A percentile compares a stretch with the other conserved stretches of the same genome.
Evolutionary conservation across 257 asterid species (phyloP).

Genomic region (Solanum bulbocastanum): DNA sequence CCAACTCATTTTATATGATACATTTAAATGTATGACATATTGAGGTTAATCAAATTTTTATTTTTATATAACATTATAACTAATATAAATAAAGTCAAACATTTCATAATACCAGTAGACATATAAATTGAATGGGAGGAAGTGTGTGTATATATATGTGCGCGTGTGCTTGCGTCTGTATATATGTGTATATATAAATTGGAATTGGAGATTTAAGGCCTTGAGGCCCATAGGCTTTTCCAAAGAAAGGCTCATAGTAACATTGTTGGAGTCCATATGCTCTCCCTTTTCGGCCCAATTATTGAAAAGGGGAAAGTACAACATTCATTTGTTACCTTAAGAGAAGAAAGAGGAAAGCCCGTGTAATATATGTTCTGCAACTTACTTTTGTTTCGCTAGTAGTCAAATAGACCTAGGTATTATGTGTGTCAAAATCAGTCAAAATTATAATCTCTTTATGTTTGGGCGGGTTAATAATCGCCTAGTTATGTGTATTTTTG

Average conservation of each 20-base stretch:
- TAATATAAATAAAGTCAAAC: background rate
- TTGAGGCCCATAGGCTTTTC: background rate
- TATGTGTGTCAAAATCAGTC: too few relatives aligned
- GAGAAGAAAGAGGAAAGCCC: background rate
- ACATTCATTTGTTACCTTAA: background rate
- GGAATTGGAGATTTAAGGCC: background rate
- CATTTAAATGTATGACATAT: background rate
- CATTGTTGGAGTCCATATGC: background rate
- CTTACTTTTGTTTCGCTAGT: background rate
- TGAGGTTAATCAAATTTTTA: background rate
- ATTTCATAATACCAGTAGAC: background rate
- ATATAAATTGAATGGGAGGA: background rate
- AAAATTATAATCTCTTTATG: too few relatives aligned
- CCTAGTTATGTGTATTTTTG: too few relatives aligned
- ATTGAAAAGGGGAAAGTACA: background rate
- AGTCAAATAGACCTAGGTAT: background rate
- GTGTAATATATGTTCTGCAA: background rate
- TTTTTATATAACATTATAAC: background rate
- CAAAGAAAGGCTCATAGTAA: background rate
- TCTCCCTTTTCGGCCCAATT: background rate
- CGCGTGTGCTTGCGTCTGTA: rapidly evolving
- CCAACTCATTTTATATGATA: background rate
- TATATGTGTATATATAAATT: background rate
- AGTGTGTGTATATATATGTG: background rate
- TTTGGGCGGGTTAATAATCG: too few relatives aligned